phyloP scores from a whole-genome alignment of 176 grass and related monocot species.

The Melocanna baccifera region DNA sequence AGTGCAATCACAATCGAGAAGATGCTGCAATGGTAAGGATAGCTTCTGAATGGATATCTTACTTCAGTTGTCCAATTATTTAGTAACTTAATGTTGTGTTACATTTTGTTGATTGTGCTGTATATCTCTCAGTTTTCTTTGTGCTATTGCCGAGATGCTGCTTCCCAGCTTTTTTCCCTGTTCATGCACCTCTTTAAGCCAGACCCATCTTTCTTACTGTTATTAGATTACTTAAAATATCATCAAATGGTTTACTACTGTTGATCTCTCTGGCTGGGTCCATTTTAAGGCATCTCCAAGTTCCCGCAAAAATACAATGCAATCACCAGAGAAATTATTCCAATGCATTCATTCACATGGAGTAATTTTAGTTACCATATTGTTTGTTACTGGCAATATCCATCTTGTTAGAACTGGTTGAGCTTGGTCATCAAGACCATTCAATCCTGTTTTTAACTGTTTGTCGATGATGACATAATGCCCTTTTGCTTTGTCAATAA shows the following conservation, averaged over 20 bases:
- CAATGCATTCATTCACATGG: neutral
- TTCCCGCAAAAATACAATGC: neutral
- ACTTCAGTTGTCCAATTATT: neutral
- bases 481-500: neutral
- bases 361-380: neutral
- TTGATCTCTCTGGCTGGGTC: neutral
- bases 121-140: neutral
- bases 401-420: neutral
- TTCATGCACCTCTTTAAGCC: neutral
- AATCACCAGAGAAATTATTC: neutral
- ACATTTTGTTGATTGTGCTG: neutral
- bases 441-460: neutral
- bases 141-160: neutral
- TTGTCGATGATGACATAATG: neutral
- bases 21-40: slow-evolving; percentile 76
- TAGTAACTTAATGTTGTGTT: neutral
- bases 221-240: neutral
- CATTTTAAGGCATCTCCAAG: neutral
- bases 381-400: neutral
- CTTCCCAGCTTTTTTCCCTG: neutral
- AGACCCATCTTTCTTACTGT: neutral
- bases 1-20: slow-evolving; percentile 81
- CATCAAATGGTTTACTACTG: neutral
- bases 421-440: neutral
- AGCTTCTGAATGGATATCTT: neutral